phyloP scores from a whole-genome alignment of 1,139 yeast species.

The Yamadazyma trypodendri region DNA sequence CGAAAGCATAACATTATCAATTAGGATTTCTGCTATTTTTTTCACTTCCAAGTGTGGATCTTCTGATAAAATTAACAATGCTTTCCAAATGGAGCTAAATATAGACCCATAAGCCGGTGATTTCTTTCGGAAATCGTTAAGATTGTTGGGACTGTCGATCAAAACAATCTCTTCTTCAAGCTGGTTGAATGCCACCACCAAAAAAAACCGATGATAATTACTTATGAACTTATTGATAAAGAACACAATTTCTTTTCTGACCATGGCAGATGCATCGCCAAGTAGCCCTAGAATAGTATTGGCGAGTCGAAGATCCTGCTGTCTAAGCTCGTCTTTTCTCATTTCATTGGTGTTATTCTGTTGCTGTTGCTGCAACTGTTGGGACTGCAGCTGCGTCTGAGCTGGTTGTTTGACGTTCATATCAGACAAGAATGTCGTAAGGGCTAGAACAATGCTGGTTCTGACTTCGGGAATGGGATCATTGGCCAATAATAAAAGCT shows the following conservation, averaged over 20 bases:
- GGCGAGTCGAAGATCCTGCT: slow-evolving; percentile 54
- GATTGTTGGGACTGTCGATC: slow-evolving; percentile 57
- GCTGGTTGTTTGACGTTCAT: slow-evolving; percentile 21
- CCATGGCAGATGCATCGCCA: slow-evolving; percentile 88
- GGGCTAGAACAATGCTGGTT: slow-evolving; percentile 75
- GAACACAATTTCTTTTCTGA: slow-evolving; percentile 78
- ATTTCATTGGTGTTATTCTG: slow-evolving; percentile 21
- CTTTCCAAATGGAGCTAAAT: slow-evolving; percentile 87
- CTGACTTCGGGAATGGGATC: slow-evolving; percentile 97
- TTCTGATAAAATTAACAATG: slow-evolving; percentile 73
- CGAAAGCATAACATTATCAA: slow-evolving; percentile 69
- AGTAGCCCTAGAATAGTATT: slow-evolving; percentile 48
- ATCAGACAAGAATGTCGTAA: slow-evolving; percentile 67
- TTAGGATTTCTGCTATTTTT: slow-evolving; percentile 67
- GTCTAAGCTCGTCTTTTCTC: slow-evolving; percentile 47
- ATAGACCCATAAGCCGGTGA: slow-evolving; percentile 83
- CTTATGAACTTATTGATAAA: slow-evolving; percentile 74
- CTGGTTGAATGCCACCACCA: slow-evolving; percentile 86
- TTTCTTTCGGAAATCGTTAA: slow-evolving; percentile 58
- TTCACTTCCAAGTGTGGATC: slow-evolving; percentile 89
- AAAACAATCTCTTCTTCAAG: slow-evolving; percentile 76
- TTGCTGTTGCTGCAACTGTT: slow-evolving; percentile 24
- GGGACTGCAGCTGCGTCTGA: slow-evolving; percentile 17
- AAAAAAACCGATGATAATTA: slow-evolving; percentile 69
- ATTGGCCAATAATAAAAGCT: slow-evolving; percentile 56